Conservation (phyloP, 2,329 filamentous ascomycete genomes). For the Aspergillus sp. region DNA sequence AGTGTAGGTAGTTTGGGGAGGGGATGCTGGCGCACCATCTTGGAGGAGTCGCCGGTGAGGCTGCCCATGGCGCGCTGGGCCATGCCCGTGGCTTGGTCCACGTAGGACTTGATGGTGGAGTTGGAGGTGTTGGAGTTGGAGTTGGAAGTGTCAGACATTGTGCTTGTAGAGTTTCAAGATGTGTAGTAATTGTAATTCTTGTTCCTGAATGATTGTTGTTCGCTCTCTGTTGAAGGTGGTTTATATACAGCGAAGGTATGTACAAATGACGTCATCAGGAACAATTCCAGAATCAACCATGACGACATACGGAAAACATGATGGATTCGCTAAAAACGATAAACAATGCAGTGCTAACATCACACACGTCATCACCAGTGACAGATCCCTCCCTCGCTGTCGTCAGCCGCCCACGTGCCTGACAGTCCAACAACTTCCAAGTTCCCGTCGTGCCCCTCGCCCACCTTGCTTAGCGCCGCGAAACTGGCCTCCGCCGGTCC, state of each 20-base stretch:
- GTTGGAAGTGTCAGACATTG: background rate
- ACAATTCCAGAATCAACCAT: background rate
- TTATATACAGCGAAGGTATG: background rate
- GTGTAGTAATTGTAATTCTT: too few species aligned
- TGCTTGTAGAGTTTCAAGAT: too few species aligned
- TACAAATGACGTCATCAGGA: background rate
- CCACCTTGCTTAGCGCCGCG: conserved; percentile 51
- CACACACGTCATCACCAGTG: conserved; percentile 45
- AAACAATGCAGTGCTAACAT: background rate
- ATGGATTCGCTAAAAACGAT: background rate
- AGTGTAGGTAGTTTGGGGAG: background rate
- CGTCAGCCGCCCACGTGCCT: conserved; percentile 84
- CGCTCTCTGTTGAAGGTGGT: too few species aligned
- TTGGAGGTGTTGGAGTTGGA: conserved; percentile 36
- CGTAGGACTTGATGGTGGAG: conserved; percentile 76
- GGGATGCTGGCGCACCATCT: conserved; percentile 46
- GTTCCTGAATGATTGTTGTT: too few species aligned
- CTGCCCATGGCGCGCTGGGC: conserved; percentile 70
- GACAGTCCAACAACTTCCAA: conserved; percentile 68
- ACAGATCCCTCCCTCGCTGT: conserved; percentile 65
- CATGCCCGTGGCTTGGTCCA: conserved; percentile 70
- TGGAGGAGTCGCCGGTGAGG: conserved; percentile 68
- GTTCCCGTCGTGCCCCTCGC: conserved; percentile 53
- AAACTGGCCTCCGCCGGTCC: conserved; percentile 39
- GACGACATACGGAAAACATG: background rate